Evolutionary conservation across 1,284 basidiomycete genomes (phyloP), one percentile per base, ranked within the genome.

Genomic region (Amylostereum chailletii): DNA sequence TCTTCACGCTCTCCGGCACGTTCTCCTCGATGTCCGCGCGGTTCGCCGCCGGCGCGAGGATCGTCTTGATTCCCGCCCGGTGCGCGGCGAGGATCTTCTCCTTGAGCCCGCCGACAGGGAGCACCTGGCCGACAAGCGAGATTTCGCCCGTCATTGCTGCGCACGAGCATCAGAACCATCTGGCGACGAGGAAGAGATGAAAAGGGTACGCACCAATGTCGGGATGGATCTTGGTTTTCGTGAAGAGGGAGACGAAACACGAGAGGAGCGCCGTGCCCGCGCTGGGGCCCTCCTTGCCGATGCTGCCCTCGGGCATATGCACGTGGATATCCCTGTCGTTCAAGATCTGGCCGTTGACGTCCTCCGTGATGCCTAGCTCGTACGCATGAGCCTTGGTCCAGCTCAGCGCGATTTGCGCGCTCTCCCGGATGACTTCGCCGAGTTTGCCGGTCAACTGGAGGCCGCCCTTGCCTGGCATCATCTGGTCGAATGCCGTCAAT

Each of bases 131-230:
- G 0, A 92, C 84, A 11, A 96, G 79, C 3, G 91, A 90, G 52
- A 97, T 92, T 66, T 96, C 94, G 37, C 93, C 93, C 0, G 94
- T 96, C 91, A 96, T 94, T 5, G 94, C 93, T 89, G 55, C n/a
- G 46, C 26, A 45, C 29, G 39, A 34, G 19, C 29, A 51, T 26
- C 34, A 19, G 19, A 1, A 19, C 1, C 19, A 39, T 46, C 34
- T 39, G 26, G n/a, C 11, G 50, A 58, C 39, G 54, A 42, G 37
- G 7, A 42, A 37, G 1, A 39, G 26, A 42, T 11, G 30, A 56
- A 47, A 43, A 46, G 34, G 48, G 40, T 8, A 69, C 83, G 44
- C 58, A 91, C 89, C 91, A 49, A 94, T 88, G 66, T 95, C 90
- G 11, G 90, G 87, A 61, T 79, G 77, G 42, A 96, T 82, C 64